A percentile compares a stretch with the other conserved stretches of the same genome.
Conservation (phyloP, 257 asterid genomes). For the Rehmannia glutinosa region DNA sequence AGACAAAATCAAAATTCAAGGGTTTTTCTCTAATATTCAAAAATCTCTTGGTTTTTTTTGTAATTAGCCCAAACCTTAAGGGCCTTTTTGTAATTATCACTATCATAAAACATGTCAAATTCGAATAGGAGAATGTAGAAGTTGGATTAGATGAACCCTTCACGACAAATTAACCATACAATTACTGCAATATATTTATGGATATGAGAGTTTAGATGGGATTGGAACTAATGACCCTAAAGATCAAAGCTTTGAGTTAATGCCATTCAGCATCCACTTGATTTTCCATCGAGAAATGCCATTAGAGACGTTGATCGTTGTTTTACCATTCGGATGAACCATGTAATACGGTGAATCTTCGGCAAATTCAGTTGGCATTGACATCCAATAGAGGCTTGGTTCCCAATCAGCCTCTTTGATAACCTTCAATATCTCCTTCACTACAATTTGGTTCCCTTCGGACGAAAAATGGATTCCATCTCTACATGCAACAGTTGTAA, state of each 20-base stretch:
- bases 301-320: conserved; percentile 26
- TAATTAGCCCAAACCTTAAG: too few relatives aligned
- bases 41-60: too few relatives aligned
- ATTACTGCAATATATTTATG: not conserved
- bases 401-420: conserved; percentile 54
- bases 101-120: too few relatives aligned
- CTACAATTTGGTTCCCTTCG: conserved; percentile 55
- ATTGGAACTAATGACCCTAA: not conserved
- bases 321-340: conserved; percentile 34
- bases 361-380: conserved; percentile 43
- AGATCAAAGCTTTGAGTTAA: conserved; percentile 31
- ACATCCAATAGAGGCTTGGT: conserved; percentile 53
- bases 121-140: too few relatives aligned
- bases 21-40: too few relatives aligned
- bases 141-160: not conserved
- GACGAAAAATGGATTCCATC: conserved; percentile 60
- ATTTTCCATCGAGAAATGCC: conserved; percentile 35
- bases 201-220: not conserved
- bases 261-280: conserved; percentile 28
- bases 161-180: not conserved
- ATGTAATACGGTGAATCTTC: conserved; percentile 40
- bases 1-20: too few relatives aligned
- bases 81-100: too few relatives aligned
- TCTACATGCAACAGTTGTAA: conserved; percentile 22
- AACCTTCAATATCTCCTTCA: conserved; percentile 52